Evolutionary conservation across 768 basidiomycete species (phyloP).

Genomic region (Collybia mongolica): DNA sequence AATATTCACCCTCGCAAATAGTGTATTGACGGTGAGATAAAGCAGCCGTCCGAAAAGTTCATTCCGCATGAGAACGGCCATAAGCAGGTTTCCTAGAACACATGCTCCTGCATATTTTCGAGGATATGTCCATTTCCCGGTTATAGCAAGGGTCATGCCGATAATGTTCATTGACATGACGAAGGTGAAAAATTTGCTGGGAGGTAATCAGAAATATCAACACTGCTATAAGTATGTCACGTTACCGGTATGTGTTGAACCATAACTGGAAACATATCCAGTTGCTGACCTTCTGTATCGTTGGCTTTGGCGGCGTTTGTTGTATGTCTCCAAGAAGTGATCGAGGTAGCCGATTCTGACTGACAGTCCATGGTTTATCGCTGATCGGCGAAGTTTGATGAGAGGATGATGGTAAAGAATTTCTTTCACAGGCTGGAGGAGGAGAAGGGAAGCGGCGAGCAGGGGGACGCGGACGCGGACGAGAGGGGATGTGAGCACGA

Average conservation of each 20-base stretch:
- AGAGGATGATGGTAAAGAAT: not conserved
- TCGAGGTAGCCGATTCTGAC: too few relatives aligned
- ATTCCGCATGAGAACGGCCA: conserved; percentile 73
- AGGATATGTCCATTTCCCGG: conserved; percentile 67
- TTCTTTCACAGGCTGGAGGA: not conserved
- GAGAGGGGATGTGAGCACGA: conserved; percentile 12
- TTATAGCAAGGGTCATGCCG: conserved; percentile 57
- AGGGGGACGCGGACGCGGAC: not conserved
- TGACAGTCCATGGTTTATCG: too few relatives aligned
- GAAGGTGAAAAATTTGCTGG: conserved; percentile 69
- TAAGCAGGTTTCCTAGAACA: conserved; percentile 69
- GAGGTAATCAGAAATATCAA: conserved; percentile 1
- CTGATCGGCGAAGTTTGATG: not conserved
- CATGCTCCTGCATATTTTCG: conserved; percentile 60
- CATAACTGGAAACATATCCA: conserved; percentile 62
- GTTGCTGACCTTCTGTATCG: conserved; percentile 52
- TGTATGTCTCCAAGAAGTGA: conserved; percentile 1
- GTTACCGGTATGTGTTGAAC: conserved; percentile 73
- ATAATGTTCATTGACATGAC: conserved; percentile 61
- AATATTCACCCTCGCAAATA: conserved; percentile 60
- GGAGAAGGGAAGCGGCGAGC: conserved; percentile 7
- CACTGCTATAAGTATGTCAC: not conserved
- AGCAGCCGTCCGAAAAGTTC: conserved; percentile 73
- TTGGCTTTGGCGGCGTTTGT: conserved; percentile 34
- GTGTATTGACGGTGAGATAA: conserved; percentile 64